Percentiles rank a stretch among this genome's conserved stretches.
phyloP scores from a whole-genome alignment of 1,139 yeast species.

The Magnusiomyces tetraspermus region DNA sequence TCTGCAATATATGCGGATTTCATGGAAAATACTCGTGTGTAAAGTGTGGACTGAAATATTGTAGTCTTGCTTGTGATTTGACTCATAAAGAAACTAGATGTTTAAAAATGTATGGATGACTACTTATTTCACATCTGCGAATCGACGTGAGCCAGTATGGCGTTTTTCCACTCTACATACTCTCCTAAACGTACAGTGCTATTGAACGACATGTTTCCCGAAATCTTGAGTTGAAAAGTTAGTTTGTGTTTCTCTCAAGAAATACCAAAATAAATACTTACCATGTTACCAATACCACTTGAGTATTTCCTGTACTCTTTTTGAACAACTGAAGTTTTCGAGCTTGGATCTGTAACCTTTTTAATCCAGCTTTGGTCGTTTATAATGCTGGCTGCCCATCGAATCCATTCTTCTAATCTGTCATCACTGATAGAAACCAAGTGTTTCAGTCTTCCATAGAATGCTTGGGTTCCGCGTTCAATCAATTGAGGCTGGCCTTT shows the following conservation, averaged over 20 bases:
- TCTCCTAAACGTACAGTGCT: slow-evolving; percentile 16
- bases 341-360: slow-evolving; percentile 22
- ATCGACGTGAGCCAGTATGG: slow-evolving; percentile 3
- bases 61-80: slow-evolving; percentile 32
- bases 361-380: slow-evolving; percentile 32
- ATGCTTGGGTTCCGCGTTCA: slow-evolving; percentile 12
- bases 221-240: slow-evolving; percentile 7
- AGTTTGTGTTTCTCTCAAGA: neutral
- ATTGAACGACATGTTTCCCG: slow-evolving; percentile 16
- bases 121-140: neutral
- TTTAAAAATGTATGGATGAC: slow-evolving; percentile 25
- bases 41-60: slow-evolving; percentile 34
- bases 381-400: slow-evolving; percentile 29
- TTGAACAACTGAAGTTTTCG: slow-evolving; percentile 18
- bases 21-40: slow-evolving; percentile 24
- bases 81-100: slow-evolving; percentile 37
- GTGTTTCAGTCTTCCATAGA: slow-evolving; percentile 8
- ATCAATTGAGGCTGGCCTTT: slow-evolving; percentile 28
- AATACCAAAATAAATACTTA: slow-evolving; percentile 10
- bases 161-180: slow-evolving; percentile 20
- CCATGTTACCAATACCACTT: slow-evolving; percentile 28
- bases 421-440: slow-evolving; percentile 10
- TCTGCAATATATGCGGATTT: slow-evolving; percentile 38
- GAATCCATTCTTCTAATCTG: slow-evolving; percentile 29
- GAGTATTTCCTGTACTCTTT: slow-evolving; percentile 17